A percentile compares a stretch with the other conserved stretches of the same genome.
Evolutionary conservation across 176 grass and related monocot species (phyloP).

Genomic region (Cenchrus purpureus): DNA sequence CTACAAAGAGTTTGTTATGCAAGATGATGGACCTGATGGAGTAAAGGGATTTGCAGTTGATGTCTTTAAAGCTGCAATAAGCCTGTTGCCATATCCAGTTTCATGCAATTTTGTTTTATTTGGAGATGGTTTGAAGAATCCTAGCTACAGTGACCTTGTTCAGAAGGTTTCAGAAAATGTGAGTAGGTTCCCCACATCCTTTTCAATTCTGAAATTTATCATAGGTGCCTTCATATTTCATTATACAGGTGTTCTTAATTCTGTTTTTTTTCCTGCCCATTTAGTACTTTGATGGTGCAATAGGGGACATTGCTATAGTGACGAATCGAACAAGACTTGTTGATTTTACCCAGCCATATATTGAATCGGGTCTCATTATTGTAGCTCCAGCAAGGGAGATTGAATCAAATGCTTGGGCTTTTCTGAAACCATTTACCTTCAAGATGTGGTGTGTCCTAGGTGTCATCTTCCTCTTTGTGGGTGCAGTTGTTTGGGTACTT

Average conservation of each 20-base stretch:
- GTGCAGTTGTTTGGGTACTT: slow-evolving; percentile 86
- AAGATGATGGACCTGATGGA: slow-evolving; percentile 56
- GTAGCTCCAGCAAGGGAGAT: slow-evolving; percentile 58
- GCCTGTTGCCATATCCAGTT: slow-evolving; percentile 77
- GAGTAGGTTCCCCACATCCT: slow-evolving; percentile 32
- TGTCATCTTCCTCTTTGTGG: slow-evolving; percentile 74
- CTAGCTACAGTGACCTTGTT: slow-evolving; percentile 73
- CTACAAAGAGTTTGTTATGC: slow-evolving; percentile 74
- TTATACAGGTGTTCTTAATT: slow-evolving; percentile 33
- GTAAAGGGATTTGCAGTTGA: slow-evolving; percentile 88
- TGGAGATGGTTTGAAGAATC: slow-evolving; percentile 81
- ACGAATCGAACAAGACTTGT: slow-evolving; percentile 80
- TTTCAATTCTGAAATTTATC: slow-evolving; percentile 20
- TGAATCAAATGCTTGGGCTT: slow-evolving; percentile 90
- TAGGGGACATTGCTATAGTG: slow-evolving; percentile 82
- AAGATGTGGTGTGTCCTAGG: slow-evolving; percentile 78
- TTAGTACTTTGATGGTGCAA: slow-evolving; percentile 78
- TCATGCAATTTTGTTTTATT: slow-evolving; percentile 67
- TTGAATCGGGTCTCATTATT: slow-evolving; percentile 78
- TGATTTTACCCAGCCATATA: slow-evolving; percentile 90
- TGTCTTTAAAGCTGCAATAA: slow-evolving; percentile 82
- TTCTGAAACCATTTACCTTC: slow-evolving; percentile 84
- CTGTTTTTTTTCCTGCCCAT: slow-evolving; percentile 21
- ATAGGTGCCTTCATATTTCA: not conserved
- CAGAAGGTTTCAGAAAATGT: slow-evolving; percentile 80